These are phyloP conservation scores for Cercospora zeina DNA, from an alignment of 2,329 filamentous ascomycete species.

Conservation along the genomic window DNA sequence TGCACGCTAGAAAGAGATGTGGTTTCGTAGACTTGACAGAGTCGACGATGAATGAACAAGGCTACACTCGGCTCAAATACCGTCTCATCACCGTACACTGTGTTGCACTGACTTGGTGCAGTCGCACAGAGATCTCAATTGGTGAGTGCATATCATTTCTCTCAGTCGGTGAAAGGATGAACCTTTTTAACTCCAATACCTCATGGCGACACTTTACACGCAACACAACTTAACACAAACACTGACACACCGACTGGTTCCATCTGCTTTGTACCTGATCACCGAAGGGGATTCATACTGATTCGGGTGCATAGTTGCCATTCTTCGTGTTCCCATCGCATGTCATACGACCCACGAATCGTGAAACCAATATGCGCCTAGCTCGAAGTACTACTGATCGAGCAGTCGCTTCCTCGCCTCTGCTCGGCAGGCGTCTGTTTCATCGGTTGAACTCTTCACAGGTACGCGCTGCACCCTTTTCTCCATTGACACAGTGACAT, in stretches of 20 bases:
- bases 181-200: conserved; percentile 3
- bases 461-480: neutral
- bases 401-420: neutral
- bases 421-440: neutral
- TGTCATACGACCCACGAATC: neutral
- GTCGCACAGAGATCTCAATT: neutral
- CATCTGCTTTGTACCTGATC: neutral
- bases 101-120: neutral
- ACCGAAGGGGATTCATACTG: neutral
- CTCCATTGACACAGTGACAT: neutral
- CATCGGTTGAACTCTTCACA: neutral
- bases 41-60: conserved; percentile 1
- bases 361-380: neutral
- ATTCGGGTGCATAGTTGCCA: neutral
- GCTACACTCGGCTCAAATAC: neutral
- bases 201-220: neutral
- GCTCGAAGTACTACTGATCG: neutral
- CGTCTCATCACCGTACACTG: neutral
- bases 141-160: neutral
- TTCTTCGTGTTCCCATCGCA: neutral
- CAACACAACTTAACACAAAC: conserved; percentile 3
- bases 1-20: conserved; percentile 15
- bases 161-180: conserved; percentile 5
- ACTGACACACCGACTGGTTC: neutral
- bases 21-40: neutral